These are phyloP conservation scores for Pythium guiyangense DNA, from an alignment of 352 stramenopile genomes.

Conservation along the genomic window DNA sequence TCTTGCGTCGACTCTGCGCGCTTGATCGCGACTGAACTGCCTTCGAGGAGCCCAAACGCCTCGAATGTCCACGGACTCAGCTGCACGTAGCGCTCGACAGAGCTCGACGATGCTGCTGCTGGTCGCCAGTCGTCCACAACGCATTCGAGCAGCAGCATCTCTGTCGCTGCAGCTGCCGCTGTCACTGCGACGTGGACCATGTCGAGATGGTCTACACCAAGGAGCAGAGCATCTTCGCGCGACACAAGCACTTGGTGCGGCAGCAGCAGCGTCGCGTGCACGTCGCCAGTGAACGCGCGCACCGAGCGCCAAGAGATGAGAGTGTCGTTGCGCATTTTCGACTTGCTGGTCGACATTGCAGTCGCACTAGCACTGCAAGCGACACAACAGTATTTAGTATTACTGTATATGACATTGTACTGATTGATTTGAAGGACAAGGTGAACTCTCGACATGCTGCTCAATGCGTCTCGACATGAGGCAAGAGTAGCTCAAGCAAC, in stretches of 20 bases:
- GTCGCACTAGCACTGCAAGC: no score
- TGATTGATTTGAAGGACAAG: no score
- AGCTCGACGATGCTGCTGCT: not conserved
- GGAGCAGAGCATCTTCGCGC: slow-evolving; percentile 19
- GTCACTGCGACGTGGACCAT: slow-evolving; percentile 6
- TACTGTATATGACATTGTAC: no score
- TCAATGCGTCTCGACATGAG: no score
- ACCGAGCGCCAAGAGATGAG: not conserved
- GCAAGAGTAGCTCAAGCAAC: no score
- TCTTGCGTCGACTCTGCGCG: slow-evolving; percentile 10
- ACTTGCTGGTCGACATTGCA: not conserved
- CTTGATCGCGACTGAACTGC: slow-evolving; percentile 2
- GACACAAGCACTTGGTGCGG: slow-evolving; percentile 48
- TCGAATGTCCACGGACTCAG: slow-evolving; percentile 52
- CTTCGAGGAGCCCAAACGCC: slow-evolving; percentile 14
- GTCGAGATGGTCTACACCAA: slow-evolving; percentile 18
- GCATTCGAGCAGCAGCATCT: slow-evolving; percentile 28
- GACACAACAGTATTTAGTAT: no score
- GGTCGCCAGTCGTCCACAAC: slow-evolving; percentile 18
- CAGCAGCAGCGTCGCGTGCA: slow-evolving; percentile 24
- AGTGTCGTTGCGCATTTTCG: no score
- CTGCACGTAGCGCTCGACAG: slow-evolving; percentile 24
- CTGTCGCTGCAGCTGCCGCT: not conserved
- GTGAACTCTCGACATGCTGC: no score
- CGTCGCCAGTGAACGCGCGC: slow-evolving; percentile 16